Evolutionary conservation across 805 yeast genomes (phyloP).

Genomic region (Torulaspora franciscae): DNA sequence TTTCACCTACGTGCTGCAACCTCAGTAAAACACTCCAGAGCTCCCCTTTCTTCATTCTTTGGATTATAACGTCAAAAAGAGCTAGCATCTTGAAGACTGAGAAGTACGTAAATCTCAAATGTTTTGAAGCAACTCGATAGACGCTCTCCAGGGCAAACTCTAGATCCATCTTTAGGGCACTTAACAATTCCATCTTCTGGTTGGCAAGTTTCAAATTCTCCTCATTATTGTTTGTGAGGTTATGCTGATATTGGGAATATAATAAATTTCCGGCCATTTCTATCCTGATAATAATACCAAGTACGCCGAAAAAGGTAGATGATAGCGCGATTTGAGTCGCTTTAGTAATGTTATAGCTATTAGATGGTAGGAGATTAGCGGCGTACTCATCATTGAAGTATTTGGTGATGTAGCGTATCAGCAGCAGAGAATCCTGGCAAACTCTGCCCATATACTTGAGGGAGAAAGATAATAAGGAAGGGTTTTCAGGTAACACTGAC

Average conservation of each 20-base stretch:
- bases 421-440: constrained; percentile 17
- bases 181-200: constrained; percentile 23
- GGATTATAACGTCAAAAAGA: constrained; percentile 29
- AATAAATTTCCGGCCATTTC: constrained; percentile 24
- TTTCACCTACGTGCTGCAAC: constrained; percentile 17
- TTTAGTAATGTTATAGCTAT: constrained; percentile 26
- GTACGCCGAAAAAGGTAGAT: constrained; percentile 23
- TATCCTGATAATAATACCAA: constrained; percentile 28
- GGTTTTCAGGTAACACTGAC: constrained; percentile 12
- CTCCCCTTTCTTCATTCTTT: constrained; percentile 30
- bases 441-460: constrained; percentile 20
- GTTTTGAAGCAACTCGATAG: constrained; percentile 24
- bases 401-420: constrained; percentile 23
- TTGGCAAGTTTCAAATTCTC: constrained; percentile 5
- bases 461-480: constrained; percentile 18
- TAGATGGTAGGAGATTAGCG: constrained; percentile 18
- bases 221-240: neutral
- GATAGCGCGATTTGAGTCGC: constrained; percentile 29
- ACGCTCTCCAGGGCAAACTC: constrained; percentile 26
- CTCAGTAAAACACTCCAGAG: constrained; percentile 22
- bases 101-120: constrained; percentile 31
- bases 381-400: constrained; percentile 24
- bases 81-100: constrained; percentile 33
- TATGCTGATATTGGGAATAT: constrained; percentile 15
- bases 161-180: constrained; percentile 23